phyloP scores from a whole-genome alignment of 345 rosid species.

The Physaria fendleri region DNA sequence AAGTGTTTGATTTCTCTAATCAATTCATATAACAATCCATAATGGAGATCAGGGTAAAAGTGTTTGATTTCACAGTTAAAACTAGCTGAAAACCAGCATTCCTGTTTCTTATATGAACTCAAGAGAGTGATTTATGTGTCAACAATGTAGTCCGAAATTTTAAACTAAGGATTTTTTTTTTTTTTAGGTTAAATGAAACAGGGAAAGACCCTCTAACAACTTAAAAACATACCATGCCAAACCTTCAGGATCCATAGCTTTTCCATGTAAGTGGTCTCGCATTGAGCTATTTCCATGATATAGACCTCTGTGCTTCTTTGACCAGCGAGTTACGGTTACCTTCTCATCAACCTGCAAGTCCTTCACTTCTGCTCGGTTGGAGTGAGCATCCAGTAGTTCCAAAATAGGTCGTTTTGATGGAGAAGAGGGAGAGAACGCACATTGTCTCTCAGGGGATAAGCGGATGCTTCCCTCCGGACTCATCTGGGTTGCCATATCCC shows the following conservation, averaged over 20 bases:
- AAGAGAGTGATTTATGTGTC: background rate
- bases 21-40: no score
- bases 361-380: conserved; percentile 54
- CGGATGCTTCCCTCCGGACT: conserved; percentile 68
- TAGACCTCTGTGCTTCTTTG: conserved; percentile 58
- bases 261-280: conserved; percentile 67
- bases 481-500: conserved; percentile 99
- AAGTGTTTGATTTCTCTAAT: no score
- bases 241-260: conserved; percentile 39
- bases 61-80: no score
- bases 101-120: background rate
- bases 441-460: conserved; percentile 52
- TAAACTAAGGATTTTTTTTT: no score
- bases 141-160: no score
- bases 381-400: conserved; percentile 43
- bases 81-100: background rate
- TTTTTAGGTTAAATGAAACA: background rate
- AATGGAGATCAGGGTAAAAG: no score
- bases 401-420: conserved; percentile 44
- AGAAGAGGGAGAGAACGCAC: conserved; percentile 48
- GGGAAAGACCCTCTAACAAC: conserved; percentile 43
- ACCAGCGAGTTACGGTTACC: conserved; percentile 85
- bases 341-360: conserved; percentile 88
- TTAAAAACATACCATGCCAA: conserved; percentile 70
- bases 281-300: conserved; percentile 47